Conservation (phyloP, 2,329 filamentous ascomycete species). For the Trematosphaeria pertusa region DNA sequence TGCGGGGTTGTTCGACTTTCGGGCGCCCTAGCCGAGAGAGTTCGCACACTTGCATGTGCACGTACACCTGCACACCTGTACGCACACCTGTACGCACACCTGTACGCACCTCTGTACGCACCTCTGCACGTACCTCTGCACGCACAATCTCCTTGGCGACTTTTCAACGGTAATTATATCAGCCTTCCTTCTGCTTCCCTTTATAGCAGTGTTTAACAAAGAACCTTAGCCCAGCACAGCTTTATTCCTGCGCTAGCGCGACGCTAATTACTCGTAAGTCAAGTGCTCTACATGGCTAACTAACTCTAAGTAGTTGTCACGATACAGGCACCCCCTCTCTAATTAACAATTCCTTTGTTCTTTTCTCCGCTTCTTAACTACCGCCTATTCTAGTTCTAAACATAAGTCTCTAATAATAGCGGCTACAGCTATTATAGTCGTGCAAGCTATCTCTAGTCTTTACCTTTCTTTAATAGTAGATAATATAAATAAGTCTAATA, state of each 20-base stretch:
- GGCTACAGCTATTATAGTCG: constrained; percentile 9
- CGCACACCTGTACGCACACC: constrained; percentile 4
- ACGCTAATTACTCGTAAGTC: constrained; percentile 2
- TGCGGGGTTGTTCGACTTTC: constrained; percentile 3
- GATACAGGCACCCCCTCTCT: neutral
- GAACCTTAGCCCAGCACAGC: no score
- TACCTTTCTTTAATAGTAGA: constrained; percentile 12
- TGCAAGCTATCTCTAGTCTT: constrained; percentile 11
- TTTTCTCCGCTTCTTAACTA: constrained; percentile 5
- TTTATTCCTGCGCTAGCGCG: neutral
- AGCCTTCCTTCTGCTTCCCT: no score
- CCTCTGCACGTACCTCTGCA: neutral
- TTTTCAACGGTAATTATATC: constrained; percentile 9
- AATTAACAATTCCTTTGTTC: constrained; percentile 9
- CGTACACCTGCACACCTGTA: constrained; percentile 1
- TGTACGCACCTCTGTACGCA: neutral
- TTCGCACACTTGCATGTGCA: constrained; percentile 2
- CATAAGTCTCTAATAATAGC: constrained; percentile 8
- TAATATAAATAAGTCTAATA: constrained; percentile 12
- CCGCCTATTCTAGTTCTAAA: constrained; percentile 3
- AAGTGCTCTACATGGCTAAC: no score
- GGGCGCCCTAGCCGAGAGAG: constrained; percentile 3
- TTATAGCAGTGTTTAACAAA: no score
- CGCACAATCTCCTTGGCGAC: constrained; percentile 6
- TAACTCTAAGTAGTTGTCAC: constrained; percentile 5